A percentile compares a stretch with the other conserved stretches of the same genome.
phyloP scores from a whole-genome alignment of 2,329 filamentous ascomycete genomes.

The Fusarium continuum region DNA sequence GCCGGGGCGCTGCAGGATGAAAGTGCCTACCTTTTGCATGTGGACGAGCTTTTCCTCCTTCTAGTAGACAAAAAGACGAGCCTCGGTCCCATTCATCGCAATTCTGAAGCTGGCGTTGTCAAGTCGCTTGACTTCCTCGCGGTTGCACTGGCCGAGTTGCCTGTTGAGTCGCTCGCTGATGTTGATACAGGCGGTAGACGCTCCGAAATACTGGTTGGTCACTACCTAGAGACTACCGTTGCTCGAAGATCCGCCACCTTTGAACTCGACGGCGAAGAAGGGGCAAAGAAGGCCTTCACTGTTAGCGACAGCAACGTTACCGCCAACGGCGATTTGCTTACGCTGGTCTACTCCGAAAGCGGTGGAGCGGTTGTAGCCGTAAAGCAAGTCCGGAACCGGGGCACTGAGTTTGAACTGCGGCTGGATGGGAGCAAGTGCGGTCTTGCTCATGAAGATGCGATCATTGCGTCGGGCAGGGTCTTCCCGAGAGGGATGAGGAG shows the following conservation, averaged over 20 bases:
- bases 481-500: neutral
- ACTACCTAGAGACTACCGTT: constrained; percentile 39
- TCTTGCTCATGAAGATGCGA: neutral
- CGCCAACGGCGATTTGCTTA: neutral
- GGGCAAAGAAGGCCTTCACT: neutral
- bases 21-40: constrained; percentile 34
- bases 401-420: neutral
- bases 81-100: constrained; percentile 48
- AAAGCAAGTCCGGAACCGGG: constrained; percentile 3
- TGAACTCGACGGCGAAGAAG: constrained; percentile 1
- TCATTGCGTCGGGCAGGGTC: constrained; percentile 1
- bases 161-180: constrained; percentile 23
- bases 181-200: constrained; percentile 46
- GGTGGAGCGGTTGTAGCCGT: neutral
- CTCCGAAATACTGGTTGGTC: constrained; percentile 50
- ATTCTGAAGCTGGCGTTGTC: constrained; percentile 32
- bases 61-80: constrained; percentile 49
- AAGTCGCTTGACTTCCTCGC: constrained; percentile 30
- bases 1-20: constrained; percentile 43
- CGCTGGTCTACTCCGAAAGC: neutral
- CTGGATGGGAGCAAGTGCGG: neutral
- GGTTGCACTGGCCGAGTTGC: neutral
- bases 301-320: neutral
- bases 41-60: constrained; percentile 18
- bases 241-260: constrained; percentile 16